These are phyloP conservation scores for Rhynchospora tenuis DNA, from an alignment of 176 grass and related monocot genomes.

Conservation along the genomic window DNA sequence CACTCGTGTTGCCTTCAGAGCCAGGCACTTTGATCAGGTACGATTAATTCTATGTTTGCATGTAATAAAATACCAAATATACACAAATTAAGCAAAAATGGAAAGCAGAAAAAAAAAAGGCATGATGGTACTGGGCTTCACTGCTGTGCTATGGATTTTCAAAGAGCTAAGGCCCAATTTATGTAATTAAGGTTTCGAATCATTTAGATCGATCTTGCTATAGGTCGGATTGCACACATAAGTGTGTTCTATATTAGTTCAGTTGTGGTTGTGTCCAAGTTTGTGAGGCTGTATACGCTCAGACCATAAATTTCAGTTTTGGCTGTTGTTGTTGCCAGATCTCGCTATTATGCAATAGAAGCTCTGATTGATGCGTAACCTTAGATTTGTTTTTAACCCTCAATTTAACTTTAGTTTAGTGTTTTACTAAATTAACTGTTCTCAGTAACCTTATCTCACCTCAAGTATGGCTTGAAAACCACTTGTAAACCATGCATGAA, in stretches of 20 bases:
- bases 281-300: too few relatives aligned
- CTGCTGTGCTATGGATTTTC: not conserved
- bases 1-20: conserved; percentile 1
- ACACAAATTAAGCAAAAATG: not conserved
- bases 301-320: too few relatives aligned
- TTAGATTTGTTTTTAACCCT: not conserved
- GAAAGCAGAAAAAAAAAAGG: not conserved
- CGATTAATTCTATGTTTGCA: not conserved
- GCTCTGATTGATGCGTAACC: not conserved
- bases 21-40: not conserved
- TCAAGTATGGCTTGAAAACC: too few relatives aligned
- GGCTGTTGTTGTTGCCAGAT: too few relatives aligned
- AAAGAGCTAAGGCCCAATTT: not conserved
- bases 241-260: not conserved
- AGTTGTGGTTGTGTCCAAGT: not conserved
- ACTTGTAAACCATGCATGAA: too few relatives aligned
- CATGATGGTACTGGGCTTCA: too few relatives aligned
- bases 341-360: not conserved
- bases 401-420: not conserved
- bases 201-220: not conserved
- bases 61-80: not conserved
- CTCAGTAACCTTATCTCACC: too few relatives aligned
- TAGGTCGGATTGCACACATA: not conserved
- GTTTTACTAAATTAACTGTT: too few relatives aligned
- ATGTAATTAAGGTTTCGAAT: not conserved